A percentile compares a stretch with the other conserved stretches of the same genome.
phyloP scores from a whole-genome alignment of 441 rosid species.

The Adansonia grandidieri region DNA sequence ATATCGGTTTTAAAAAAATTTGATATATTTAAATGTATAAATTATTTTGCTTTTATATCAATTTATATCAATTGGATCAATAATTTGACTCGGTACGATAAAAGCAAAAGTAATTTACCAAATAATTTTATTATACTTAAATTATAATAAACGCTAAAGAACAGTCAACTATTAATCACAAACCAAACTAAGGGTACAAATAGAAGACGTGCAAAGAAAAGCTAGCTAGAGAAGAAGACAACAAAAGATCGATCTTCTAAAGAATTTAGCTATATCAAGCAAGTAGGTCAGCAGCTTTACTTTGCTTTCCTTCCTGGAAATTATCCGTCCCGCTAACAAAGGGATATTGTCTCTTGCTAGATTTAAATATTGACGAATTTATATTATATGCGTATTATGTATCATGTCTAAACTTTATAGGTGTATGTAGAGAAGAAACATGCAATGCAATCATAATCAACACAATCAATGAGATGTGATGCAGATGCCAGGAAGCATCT shows the following conservation, averaged over 20 bases:
- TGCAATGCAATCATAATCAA: too few species aligned
- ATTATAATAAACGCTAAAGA: neutral
- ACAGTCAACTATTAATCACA: neutral
- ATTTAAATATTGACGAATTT: too few species aligned
- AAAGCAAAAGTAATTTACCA: too few species aligned
- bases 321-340: neutral
- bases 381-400: too few species aligned
- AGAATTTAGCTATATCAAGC: neutral
- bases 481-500: neutral
- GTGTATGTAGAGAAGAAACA: neutral
- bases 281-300: neutral
- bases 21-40: too few species aligned
- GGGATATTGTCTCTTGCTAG: too few species aligned
- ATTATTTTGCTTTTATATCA: too few species aligned
- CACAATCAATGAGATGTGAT: too few species aligned
- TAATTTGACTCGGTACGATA: too few species aligned
- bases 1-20: too few species aligned
- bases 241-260: neutral
- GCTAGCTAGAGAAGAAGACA: neutral
- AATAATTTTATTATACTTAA: neutral
- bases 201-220: neutral
- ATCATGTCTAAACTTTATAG: too few species aligned
- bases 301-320: slow-evolving; percentile 9
- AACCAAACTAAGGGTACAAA: neutral
- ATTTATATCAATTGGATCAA: too few species aligned